Conservation (phyloP, 73 alveolate species). For the Paramecium pentaurelia region DNA sequence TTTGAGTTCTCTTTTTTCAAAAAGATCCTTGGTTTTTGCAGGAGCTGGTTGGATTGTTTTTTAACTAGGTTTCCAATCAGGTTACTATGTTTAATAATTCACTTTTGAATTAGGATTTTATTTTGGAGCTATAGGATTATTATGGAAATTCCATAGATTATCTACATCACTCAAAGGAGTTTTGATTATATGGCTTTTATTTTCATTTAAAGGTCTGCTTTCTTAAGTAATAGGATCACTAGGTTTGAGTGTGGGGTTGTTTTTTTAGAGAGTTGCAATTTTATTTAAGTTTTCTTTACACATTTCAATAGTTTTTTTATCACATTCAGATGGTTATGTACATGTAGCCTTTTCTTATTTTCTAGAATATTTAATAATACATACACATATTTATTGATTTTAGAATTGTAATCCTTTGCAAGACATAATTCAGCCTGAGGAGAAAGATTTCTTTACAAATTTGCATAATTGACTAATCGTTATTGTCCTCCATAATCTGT, state of each 20-base stretch:
- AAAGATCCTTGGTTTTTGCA: not conserved
- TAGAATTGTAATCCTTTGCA: conserved; percentile 15
- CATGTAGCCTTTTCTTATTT: not conserved
- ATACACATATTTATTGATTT: conserved; percentile 6
- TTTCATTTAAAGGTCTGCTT: not conserved
- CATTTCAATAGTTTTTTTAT: not conserved
- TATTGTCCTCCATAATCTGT: conserved; percentile 1
- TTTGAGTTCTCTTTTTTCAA: conserved; percentile 21
- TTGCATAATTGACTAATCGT: not conserved
- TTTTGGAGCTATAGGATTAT: not conserved
- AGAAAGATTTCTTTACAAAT: not conserved
- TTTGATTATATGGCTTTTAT: not conserved
- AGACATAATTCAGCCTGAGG: conserved; percentile 2
- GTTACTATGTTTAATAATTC: not conserved
- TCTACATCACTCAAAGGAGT: conserved; percentile 29
- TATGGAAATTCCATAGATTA: not conserved
- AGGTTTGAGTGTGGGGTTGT: conserved; percentile 8
- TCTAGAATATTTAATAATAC: not conserved
- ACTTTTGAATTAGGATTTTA: not conserved
- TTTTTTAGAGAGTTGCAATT: not conserved
- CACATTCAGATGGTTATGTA: not conserved
- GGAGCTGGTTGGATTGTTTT: not conserved
- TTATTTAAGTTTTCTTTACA: not conserved
- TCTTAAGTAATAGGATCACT: conserved; percentile 14
- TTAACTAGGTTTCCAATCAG: conserved; percentile 34